phyloP scores from a whole-genome alignment of 148 eudicot species.

The Camellia japonica region DNA sequence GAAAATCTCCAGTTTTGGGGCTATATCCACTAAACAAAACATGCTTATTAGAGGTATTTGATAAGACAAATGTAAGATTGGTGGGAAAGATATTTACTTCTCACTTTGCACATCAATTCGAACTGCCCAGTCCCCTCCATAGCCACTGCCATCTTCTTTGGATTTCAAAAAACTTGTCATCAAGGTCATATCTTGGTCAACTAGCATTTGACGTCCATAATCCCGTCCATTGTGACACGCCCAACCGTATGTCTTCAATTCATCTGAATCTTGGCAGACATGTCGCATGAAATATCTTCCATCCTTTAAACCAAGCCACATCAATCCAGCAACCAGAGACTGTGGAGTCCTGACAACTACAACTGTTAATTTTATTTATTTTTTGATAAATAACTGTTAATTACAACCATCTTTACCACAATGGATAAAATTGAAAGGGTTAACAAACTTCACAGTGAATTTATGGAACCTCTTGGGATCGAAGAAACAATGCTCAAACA shows the following conservation, averaged over 20 bases:
- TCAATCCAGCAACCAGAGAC: constrained; percentile 83
- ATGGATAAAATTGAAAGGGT: not conserved
- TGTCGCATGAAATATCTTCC: constrained; percentile 74
- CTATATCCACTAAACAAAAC: not conserved
- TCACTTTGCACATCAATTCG: constrained; percentile 64
- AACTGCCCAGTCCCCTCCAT: constrained; percentile 98
- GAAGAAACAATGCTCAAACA: not conserved
- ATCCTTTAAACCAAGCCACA: constrained; percentile 94
- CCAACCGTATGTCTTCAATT: constrained; percentile 87
- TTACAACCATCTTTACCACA: not conserved
- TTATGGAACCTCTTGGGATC: no score
- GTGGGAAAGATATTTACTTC: constrained; percentile 35
- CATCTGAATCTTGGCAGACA: constrained; percentile 83
- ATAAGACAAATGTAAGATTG: not conserved
- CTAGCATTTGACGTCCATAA: constrained; percentile 74
- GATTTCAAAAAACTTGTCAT: constrained; percentile 76
- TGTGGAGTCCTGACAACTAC: constrained; percentile 63
- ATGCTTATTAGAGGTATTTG: not conserved
- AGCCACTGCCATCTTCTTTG: constrained; percentile 60
- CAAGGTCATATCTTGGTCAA: constrained; percentile 71
- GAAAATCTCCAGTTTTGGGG: not conserved
- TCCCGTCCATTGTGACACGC: constrained; percentile 92
- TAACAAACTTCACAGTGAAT: no score
- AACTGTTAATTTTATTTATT: not conserved
- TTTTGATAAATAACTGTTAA: not conserved